Conservation (phyloP, 202 grass and related monocot genomes). For the Thinopyrum obtusiflorum region DNA sequence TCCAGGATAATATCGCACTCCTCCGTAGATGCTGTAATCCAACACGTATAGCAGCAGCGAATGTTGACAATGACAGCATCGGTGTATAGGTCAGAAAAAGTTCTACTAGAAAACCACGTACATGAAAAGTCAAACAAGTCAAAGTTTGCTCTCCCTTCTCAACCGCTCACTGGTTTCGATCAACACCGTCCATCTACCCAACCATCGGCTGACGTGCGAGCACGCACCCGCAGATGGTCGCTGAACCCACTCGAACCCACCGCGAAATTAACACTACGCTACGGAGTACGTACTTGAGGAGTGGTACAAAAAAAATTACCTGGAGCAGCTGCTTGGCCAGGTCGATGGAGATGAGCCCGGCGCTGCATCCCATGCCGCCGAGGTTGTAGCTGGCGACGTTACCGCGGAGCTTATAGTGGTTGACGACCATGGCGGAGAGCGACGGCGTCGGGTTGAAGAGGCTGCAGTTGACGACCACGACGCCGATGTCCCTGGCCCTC, state of each 20-base stretch:
- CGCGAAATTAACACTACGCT: too few relatives aligned
- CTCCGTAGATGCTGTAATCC: not conserved
- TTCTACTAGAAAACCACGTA: not conserved
- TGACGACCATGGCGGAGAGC: slow-evolving; percentile 75
- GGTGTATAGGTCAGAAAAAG: not conserved
- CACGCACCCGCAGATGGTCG: too few relatives aligned
- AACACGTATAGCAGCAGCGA: not conserved
- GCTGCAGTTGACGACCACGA: slow-evolving; percentile 80
- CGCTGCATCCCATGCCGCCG: slow-evolving; percentile 88
- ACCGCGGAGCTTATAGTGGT: slow-evolving; percentile 73
- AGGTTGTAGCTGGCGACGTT: slow-evolving; percentile 81
- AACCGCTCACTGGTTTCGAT: not conserved
- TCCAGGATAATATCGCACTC: not conserved
- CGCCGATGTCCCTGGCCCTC: slow-evolving; percentile 53
- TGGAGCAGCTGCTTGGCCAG: slow-evolving; percentile 92
- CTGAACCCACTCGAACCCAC: too few relatives aligned
- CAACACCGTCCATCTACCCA: not conserved
- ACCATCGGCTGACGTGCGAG: not conserved
- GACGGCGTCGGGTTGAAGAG: slow-evolving; percentile 77
- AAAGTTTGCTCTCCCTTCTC: not conserved
- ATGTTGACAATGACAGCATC: not conserved
- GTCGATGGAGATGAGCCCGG: slow-evolving; percentile 83
- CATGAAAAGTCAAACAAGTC: not conserved
- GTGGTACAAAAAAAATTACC: slow-evolving; percentile 31
- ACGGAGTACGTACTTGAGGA: too few relatives aligned